These are phyloP conservation scores for Dictyophora rubrovolvata DNA, from an alignment of 768 basidiomycete species.

Conservation along the genomic window DNA sequence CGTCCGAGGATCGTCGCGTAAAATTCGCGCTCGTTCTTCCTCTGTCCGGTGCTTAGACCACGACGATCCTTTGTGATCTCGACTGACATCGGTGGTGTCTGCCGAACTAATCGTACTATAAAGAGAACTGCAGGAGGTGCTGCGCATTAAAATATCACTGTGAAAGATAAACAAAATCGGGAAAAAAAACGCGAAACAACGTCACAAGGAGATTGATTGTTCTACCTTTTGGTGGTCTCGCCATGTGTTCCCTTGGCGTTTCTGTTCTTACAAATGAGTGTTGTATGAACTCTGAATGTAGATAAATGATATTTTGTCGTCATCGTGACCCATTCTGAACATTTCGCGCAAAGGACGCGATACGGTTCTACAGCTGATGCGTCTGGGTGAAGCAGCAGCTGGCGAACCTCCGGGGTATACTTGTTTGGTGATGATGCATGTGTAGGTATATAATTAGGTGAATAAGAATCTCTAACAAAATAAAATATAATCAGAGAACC, in stretches of 20 bases:
- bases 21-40: conserved; percentile 1
- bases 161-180: too few relatives aligned
- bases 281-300: not conserved
- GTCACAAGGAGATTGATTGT: too few relatives aligned
- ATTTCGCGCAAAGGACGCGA: not conserved
- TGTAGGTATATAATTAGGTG: not conserved
- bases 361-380: not conserved
- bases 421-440: not conserved
- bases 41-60: conserved; percentile 1
- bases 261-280: not conserved
- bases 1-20: not conserved
- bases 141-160: too few relatives aligned
- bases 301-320: not conserved
- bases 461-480: not conserved
- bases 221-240: too few relatives aligned
- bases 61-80: not conserved
- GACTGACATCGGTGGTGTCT: not conserved
- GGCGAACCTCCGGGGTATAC: not conserved
- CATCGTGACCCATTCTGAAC: not conserved
- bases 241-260: too few relatives aligned
- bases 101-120: not conserved
- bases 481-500: not conserved
- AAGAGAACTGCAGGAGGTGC: too few relatives aligned
- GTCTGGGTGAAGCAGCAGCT: not conserved
- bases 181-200: not conserved